Evolutionary conservation across 257 asterid genomes (phyloP).

Genomic region (Fraxinus excelsior): DNA sequence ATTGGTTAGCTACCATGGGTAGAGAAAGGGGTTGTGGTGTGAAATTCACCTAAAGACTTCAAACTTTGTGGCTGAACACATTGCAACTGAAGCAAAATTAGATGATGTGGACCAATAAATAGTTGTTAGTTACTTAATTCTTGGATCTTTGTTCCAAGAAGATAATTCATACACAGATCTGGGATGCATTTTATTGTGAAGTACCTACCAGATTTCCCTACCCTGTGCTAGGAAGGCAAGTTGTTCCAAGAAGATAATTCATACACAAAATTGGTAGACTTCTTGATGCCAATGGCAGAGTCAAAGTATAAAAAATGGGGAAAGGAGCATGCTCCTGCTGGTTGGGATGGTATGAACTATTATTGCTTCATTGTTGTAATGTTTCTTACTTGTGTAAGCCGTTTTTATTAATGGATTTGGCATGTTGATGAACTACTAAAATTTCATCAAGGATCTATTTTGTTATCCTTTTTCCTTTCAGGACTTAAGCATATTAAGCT

Average conservation of each 20-base stretch:
- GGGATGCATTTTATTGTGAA: background rate
- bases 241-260: no score
- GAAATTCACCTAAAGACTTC: background rate
- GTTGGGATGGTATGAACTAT: no score
- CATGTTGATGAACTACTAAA: background rate
- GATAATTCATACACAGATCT: background rate
- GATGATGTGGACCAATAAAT: background rate
- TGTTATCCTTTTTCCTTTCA: background rate
- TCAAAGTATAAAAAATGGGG: no score
- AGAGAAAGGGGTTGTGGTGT: background rate
- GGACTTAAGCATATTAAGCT: background rate
- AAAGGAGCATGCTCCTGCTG: no score
- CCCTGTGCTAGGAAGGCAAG: no score
- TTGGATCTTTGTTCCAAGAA: background rate
- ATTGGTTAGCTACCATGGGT: background rate
- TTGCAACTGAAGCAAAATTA: background rate
- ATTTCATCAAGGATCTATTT: background rate
- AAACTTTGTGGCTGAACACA: background rate
- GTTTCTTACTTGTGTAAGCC: no score
- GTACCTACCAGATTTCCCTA: conserved; percentile 4
- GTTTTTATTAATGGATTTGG: background rate
- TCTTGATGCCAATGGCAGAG: no score
- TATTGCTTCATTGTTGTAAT: no score
- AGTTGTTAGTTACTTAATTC: background rate
- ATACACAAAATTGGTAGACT: no score